Conservation (phyloP, 768 basidiomycete genomes). For the Trichaptum fuscoviolaceum region DNA sequence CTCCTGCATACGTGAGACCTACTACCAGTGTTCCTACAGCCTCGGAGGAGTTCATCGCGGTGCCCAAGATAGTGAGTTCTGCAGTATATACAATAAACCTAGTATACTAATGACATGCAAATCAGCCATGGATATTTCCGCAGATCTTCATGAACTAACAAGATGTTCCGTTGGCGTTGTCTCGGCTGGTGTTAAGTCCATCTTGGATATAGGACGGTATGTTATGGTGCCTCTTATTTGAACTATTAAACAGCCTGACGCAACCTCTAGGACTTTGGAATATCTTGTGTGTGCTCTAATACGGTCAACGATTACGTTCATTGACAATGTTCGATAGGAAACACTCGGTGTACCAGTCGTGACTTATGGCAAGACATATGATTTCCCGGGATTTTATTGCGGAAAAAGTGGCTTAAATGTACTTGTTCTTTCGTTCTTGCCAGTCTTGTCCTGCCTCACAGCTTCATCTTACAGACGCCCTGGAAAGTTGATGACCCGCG, state of each 20-base stretch:
- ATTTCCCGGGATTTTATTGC: conserved; percentile 95
- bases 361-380: conserved; percentile 64
- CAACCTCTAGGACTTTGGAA: conserved; percentile 60
- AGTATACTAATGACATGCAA: not conserved
- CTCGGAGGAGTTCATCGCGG: conserved; percentile 84
- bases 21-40: conserved; percentile 24
- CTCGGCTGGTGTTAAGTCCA: conserved; percentile 92
- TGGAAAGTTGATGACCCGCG: conserved; percentile 64
- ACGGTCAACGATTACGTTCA: not conserved
- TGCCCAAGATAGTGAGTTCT: conserved; percentile 54
- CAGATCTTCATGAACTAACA: conserved; percentile 85
- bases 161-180: conserved; percentile 89
- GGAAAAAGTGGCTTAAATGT: conserved; percentile 80
- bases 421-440: conserved; percentile 10
- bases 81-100: not conserved
- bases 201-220: conserved; percentile 84
- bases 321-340: conserved; percentile 49
- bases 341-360: conserved; percentile 91
- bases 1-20: not conserved
- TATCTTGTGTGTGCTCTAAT: conserved; percentile 49
- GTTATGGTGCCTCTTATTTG: conserved; percentile 34
- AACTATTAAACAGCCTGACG: conserved; percentile 22
- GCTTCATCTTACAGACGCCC: conserved; percentile 49
- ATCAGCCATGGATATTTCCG: conserved; percentile 92
- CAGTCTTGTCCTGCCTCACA: conserved; percentile 5